phyloP scores from a whole-genome alignment of 1,139 yeast species.

The Suhomyces bokatorum region DNA sequence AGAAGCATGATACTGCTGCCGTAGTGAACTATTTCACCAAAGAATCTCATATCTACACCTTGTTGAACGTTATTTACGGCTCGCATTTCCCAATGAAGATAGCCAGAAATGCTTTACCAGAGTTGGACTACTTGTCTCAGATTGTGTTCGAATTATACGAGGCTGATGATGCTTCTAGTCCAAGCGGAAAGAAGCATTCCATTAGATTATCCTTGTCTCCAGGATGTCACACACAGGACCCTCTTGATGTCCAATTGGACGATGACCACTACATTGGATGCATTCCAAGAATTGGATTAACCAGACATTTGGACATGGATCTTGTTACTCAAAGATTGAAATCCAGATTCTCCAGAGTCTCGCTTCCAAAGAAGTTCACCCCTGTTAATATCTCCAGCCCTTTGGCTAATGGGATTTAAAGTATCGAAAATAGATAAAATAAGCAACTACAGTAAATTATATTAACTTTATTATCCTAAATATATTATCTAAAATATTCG shows the following conservation, averaged over 20 bases:
- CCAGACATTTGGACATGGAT: constrained; percentile 92
- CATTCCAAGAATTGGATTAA: constrained; percentile 84
- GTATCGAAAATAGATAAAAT: not conserved
- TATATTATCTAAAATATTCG: constrained; percentile 1
- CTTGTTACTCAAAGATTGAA: constrained; percentile 80
- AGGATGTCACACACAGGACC: constrained; percentile 98
- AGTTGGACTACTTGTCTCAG: constrained; percentile 92
- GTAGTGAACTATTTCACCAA: constrained; percentile 91
- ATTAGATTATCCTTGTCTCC: constrained; percentile 89
- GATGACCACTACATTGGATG: constrained; percentile 96
- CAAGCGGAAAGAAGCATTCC: constrained; percentile 77
- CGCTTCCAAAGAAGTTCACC: constrained; percentile 85
- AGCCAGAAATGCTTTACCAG: constrained; percentile 93
- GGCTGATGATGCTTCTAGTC: constrained; percentile 57
- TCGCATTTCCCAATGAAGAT: constrained; percentile 94
- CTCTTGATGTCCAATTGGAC: constrained; percentile 93
- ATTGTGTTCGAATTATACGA: constrained; percentile 93
- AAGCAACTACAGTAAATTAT: not conserved
- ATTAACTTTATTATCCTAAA: constrained; percentile 4
- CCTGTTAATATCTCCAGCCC: constrained; percentile 87
- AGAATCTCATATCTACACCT: constrained; percentile 94
- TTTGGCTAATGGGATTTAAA: constrained; percentile 27
- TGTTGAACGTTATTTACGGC: constrained; percentile 86
- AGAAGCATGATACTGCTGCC: constrained; percentile 75
- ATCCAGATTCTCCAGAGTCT: constrained; percentile 82